Evolutionary conservation across 257 asterid genomes (phyloP).

Genomic region (Solanum bulbocastanum): DNA sequence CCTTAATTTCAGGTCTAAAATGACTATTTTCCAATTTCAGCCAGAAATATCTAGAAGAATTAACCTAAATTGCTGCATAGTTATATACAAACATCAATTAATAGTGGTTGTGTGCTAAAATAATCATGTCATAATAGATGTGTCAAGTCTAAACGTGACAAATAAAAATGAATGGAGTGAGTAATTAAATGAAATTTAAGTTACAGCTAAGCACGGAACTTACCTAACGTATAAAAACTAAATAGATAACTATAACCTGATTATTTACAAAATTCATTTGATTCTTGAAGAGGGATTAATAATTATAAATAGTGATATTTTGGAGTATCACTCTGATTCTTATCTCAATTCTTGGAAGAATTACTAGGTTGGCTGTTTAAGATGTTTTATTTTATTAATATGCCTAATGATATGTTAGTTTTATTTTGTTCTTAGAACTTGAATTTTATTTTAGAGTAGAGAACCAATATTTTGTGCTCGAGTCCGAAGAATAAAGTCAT

Average conservation of each 20-base stretch:
- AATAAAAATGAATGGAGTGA: accelerated
- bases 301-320: not conserved
- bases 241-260: no score
- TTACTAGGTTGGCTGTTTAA: not conserved
- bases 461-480: not conserved
- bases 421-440: not conserved
- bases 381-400: not conserved
- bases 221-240: no score
- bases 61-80: no score
- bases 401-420: not conserved
- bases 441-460: not conserved
- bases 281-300: not conserved
- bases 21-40: no score
- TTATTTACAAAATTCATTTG: not conserved
- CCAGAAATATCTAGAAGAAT: no score
- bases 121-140: no score
- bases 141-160: accelerated
- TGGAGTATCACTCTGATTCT: not conserved
- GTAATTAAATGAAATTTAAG: no score
- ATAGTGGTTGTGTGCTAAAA: no score
- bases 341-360: not conserved
- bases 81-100: no score
- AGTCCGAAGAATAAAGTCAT: not conserved
- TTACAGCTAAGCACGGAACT: no score
- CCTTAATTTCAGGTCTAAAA: no score